These are phyloP conservation scores for Aspergillus nomiae DNA, from an alignment of 2,329 filamentous ascomycete species.

Conservation along the genomic window DNA sequence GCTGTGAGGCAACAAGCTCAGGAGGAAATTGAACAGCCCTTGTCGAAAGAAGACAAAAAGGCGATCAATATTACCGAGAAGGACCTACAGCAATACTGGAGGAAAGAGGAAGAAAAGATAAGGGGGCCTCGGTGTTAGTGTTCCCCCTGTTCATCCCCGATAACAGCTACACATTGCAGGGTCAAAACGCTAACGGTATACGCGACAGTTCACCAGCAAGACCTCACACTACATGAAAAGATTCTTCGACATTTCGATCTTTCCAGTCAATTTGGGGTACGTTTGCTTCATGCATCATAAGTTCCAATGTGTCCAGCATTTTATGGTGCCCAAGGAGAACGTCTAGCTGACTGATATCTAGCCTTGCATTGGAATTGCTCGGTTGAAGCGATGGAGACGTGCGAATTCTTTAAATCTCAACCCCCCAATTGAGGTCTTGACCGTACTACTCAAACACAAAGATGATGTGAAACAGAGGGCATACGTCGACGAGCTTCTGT, in stretches of 20 bases:
- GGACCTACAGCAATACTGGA: conserved; percentile 79
- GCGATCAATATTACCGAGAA: conserved; percentile 68
- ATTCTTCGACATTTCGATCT: conserved; percentile 90
- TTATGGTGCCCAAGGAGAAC: background rate
- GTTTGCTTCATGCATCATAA: conserved; percentile 40
- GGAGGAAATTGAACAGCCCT: conserved; percentile 39
- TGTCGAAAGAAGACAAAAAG: conserved; percentile 36
- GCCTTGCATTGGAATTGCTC: conserved; percentile 84
- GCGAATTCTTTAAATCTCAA: conserved; percentile 80
- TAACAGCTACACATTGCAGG: background rate
- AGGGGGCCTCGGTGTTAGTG: conserved; percentile 59
- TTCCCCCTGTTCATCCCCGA: background rate
- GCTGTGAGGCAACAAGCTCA: conserved; percentile 52
- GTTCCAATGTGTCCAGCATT: background rate
- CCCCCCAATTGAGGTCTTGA: conserved; percentile 87
- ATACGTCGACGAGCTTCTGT: conserved; percentile 55
- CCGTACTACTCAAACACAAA: conserved; percentile 71
- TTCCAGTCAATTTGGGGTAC: conserved; percentile 85
- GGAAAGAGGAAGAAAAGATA: conserved; percentile 67
- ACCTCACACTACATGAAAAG: conserved; percentile 74
- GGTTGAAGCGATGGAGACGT: conserved; percentile 83
- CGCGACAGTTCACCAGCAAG: conserved; percentile 70
- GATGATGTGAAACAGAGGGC: conserved; percentile 59
- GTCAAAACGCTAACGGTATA: background rate
- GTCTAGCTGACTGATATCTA: conserved; percentile 40